Base-by-base conservation (phyloP, 2,329 filamentous ascomycete genomes). In the Ophiostoma triangulosporum region DNA sequence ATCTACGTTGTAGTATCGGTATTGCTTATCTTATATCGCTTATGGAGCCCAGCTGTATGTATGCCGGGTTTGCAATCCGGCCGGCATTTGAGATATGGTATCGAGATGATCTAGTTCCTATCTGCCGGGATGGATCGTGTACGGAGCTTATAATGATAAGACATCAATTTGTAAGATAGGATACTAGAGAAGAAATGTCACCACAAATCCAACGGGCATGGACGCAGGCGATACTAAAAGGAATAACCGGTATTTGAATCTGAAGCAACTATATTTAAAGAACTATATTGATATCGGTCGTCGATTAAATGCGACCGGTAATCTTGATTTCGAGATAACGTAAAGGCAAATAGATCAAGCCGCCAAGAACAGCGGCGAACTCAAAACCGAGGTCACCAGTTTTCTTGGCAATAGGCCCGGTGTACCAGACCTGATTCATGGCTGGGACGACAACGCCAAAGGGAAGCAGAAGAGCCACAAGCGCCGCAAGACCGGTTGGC, bases 331-430 rank as follows among this genome's bases (percentile, higher is more conserved):
- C 68, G 1, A 67, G 29, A 60, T 60, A 63, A 48, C 68, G 63
- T 33, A 72, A 57, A 3, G 70, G 70, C 22, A 69, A 57, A 57
- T 74, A 74, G 22, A 68, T 62, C 15, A 72, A n/a, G 1, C 60
- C 65, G 1, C 69, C 67, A 17, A 71, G 60, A 4, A 70, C 58
- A 57, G 73, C 70, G 12, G 70, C 70, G 52, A 69, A 56, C 57
- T 72, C 70, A 52, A 74, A 73, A 2, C 71, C 71, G 35, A 74
- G 64, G 58, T 74, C 71, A 3, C 71, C 71, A 12, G 71, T 69
- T 6, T 60, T 65, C 57, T 61, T 54, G 3, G 70, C 71, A 46
- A 74, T 66, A 3, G 71, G 70, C 7, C 71, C 71, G 3, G 64
- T 64, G 53, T 64, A 73, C 69, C 70, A 72, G 7, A 66, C 66